phyloP scores from a whole-genome alignment of 805 yeast genomes.

The Metschnikowia hibisci region DNA sequence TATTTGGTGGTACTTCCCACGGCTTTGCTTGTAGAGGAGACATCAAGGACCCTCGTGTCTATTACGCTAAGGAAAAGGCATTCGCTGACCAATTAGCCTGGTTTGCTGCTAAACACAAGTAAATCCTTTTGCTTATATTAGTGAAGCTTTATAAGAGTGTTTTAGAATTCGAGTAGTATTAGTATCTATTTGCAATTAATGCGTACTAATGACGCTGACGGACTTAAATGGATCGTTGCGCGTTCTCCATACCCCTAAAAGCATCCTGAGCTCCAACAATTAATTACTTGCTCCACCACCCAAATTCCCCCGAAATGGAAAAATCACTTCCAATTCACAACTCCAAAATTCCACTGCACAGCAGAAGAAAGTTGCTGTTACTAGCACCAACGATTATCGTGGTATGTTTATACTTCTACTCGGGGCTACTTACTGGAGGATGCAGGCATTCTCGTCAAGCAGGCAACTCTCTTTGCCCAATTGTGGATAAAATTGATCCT shows the following conservation, averaged over 20 bases:
- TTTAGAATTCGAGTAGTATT: no score
- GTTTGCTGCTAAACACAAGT: constrained; percentile 9
- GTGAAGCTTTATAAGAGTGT: no score
- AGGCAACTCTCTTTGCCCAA: constrained; percentile 35
- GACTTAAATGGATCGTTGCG: no score
- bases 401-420: not conserved
- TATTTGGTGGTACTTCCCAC: constrained; percentile 63
- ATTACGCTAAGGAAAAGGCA: constrained; percentile 66
- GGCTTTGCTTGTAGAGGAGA: constrained; percentile 86
- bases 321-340: constrained; percentile 1
- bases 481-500: constrained; percentile 32
- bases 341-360: not conserved
- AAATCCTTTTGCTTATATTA: no score
- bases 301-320: not conserved
- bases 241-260: constrained; percentile 1
- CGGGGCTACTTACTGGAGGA: not conserved
- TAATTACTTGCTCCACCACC: not conserved
- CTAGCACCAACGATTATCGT: not conserved
- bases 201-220: no score
- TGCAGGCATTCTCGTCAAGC: not conserved
- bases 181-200: no score
- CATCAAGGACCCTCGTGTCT: constrained; percentile 44
- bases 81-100: constrained; percentile 41
- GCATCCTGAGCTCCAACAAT: not conserved
- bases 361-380: not conserved